Evolutionary conservation across 192 early-diverging fungal species (phyloP).

Genomic region (Gaertneriomyces sp.): DNA sequence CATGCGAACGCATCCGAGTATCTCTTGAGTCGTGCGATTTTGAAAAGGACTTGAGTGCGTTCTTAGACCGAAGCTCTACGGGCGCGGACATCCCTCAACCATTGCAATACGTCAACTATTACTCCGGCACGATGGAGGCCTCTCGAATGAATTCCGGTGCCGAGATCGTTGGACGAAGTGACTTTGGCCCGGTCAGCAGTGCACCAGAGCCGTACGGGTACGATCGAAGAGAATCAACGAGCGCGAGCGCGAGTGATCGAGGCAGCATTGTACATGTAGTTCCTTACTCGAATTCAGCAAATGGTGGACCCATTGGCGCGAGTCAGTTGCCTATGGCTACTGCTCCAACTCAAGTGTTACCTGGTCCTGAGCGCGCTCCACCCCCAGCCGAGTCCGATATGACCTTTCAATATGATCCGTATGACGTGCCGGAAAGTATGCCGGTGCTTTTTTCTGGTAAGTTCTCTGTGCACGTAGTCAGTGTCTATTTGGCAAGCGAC

Average conservation of each 20-base stretch:
- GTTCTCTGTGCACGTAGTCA: background rate
- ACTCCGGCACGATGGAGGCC: constrained; percentile 33
- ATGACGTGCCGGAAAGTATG: constrained; percentile 38
- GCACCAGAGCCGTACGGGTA: background rate
- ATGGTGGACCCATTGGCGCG: background rate
- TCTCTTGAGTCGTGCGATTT: constrained; percentile 49
- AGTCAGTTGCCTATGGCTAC: background rate
- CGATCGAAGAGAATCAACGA: background rate
- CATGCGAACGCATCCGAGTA: constrained; percentile 50
- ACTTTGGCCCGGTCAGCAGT: background rate
- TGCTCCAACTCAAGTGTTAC: background rate
- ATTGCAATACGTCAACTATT: constrained; percentile 44
- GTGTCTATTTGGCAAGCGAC: no score
- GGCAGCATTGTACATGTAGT: background rate
- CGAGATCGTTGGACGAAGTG: background rate
- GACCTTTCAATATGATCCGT: constrained; percentile 49
- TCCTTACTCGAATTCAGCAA: no score
- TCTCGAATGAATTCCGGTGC: background rate
- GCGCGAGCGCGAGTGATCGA: background rate
- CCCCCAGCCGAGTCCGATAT: constrained; percentile 13
- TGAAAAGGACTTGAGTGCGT: constrained; percentile 41
- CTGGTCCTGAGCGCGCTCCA: background rate
- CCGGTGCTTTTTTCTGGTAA: constrained; percentile 39
- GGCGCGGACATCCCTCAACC: constrained; percentile 44
- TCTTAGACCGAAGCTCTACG: constrained; percentile 37